Evolutionary conservation across 495 filamentous ascomycete genomes (phyloP).

Genomic region (Penicillium ochrochloron): DNA sequence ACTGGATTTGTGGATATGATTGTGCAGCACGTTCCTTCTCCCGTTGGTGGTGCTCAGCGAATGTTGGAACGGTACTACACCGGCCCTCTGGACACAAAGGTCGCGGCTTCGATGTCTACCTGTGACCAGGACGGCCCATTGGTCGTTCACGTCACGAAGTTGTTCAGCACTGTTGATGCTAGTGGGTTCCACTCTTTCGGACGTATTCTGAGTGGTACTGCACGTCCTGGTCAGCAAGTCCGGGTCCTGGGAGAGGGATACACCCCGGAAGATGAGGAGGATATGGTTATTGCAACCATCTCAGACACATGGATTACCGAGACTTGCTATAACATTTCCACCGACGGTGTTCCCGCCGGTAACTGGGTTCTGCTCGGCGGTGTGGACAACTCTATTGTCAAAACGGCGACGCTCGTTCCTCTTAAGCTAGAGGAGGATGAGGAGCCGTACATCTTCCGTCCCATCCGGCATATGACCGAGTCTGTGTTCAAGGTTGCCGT

Average conservation of each 20-base stretch:
- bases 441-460: slow-evolving; percentile 92
- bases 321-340: slow-evolving; percentile 88
- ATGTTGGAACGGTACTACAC: slow-evolving; percentile 89
- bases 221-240: slow-evolving; percentile 77
- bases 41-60: slow-evolving; percentile 73
- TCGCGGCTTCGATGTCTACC: slow-evolving; percentile 75
- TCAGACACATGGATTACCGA: slow-evolving; percentile 91
- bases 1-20: slow-evolving; percentile 96
- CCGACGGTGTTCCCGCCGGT: slow-evolving; percentile 91
- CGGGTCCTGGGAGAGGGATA: slow-evolving; percentile 95
- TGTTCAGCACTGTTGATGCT: slow-evolving; percentile 88
- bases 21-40: slow-evolving; percentile 86
- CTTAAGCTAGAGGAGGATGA: slow-evolving; percentile 80
- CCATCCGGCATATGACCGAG: slow-evolving; percentile 92
- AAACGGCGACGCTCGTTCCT: slow-evolving; percentile 93
- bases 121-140: slow-evolving; percentile 92
- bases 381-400: slow-evolving; percentile 97
- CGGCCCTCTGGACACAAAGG: slow-evolving; percentile 86
- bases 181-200: slow-evolving; percentile 87
- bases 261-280: slow-evolving; percentile 96
- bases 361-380: slow-evolving; percentile 90
- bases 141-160: slow-evolving; percentile 87
- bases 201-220: slow-evolving; percentile 91
- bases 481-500: slow-evolving; percentile 98
- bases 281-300: slow-evolving; percentile 92